Evolutionary conservation across 2,329 filamentous ascomycete genomes (phyloP), one percentile per base, ranked within the genome.

Genomic region (Elsinoe batatas): DNA sequence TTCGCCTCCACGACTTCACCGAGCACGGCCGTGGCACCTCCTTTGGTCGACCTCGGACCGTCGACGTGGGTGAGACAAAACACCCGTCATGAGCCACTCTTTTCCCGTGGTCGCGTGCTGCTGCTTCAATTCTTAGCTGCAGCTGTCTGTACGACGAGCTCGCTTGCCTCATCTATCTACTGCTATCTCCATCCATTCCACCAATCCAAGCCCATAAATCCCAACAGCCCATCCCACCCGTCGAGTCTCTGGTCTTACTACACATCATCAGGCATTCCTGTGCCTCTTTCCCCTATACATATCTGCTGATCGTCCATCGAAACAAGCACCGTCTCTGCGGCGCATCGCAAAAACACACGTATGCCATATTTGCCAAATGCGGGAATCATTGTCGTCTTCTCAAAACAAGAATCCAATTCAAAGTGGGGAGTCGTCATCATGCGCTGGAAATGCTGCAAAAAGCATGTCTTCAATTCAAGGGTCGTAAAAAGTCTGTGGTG

Each of bases 361-460:
- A 33, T 44, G 51, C 51, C 51, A 54, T 54, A 54, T 54, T 17
- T 44, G 51, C 51, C 51, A 54, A 42, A 43, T 54, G 51, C 37
- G 51, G 51, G 51, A 44, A 54, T 54, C 51, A 44, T 54, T 30
- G 20, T 54, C 51, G 38, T 54, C 36, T 22, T 42, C 36, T n/a
- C 13, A 43, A 43, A 54, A 38, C n/a, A 13, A 22, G 35, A 53
- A 50, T 33, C 17, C 44, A 49, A 49, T 50, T 33, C 46, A 35
- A 50, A 35, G 33, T 18, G 33, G 20, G 22, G 36, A 22, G 37
- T 54, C 38, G 37, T 42, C 51, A 54, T 54, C 51, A 54, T 54
- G 47, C 53, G 53, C 53, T 55, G 53, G 11, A 55, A 55, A 55
- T 55, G 53, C 53, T 55, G 38, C 53, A 46, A 47, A 46, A 47